A percentile compares a stretch with the other conserved stretches of the same genome.
Conservation (phyloP, 1,284 basidiomycete genomes). For the Fomitopsis pinicola region DNA sequence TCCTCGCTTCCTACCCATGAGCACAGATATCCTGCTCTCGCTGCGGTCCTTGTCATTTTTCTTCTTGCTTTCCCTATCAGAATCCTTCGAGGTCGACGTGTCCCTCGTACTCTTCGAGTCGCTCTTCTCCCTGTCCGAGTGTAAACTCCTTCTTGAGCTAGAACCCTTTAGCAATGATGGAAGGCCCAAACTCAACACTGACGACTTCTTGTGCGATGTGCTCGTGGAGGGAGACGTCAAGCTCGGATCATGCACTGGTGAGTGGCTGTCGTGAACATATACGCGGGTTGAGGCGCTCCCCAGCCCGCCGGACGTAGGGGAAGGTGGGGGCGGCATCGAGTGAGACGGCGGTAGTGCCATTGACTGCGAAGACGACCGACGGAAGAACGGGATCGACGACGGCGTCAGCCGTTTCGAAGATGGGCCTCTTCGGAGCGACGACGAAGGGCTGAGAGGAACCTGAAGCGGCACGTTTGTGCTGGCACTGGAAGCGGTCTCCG, state of each 20-base stretch:
- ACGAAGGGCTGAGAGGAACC: constrained; percentile 65
- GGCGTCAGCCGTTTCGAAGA: constrained; percentile 86
- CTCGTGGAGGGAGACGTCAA: constrained; percentile 51
- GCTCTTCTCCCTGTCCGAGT: constrained; percentile 58
- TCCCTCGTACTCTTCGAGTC: constrained; percentile 43
- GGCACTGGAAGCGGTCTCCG: constrained; percentile 68
- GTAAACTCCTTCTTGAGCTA: constrained; percentile 74
- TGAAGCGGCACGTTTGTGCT: constrained; percentile 54
- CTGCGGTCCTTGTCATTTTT: constrained; percentile 80
- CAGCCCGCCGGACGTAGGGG: constrained; percentile 51
- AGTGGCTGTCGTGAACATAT: constrained; percentile 34
- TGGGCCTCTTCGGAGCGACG: constrained; percentile 60
- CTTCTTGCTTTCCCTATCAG: constrained; percentile 58
- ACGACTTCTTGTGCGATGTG: constrained; percentile 69
- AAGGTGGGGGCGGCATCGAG: constrained; percentile 28
- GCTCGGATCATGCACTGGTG: constrained; percentile 45
- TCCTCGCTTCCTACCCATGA: constrained; percentile 88
- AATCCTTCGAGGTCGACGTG: constrained; percentile 34
- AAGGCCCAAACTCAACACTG: constrained; percentile 70
- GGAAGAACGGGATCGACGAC: constrained; percentile 94
- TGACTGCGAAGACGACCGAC: constrained; percentile 87
- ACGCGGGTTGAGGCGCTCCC: constrained; percentile 35
- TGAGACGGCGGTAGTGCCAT: constrained; percentile 47
- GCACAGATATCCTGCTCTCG: constrained; percentile 80
- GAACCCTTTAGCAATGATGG: constrained; percentile 81